Evolutionary conservation across 2,329 filamentous ascomycete species (phyloP).

Genomic region (Dactylonectria macrodidyma): DNA sequence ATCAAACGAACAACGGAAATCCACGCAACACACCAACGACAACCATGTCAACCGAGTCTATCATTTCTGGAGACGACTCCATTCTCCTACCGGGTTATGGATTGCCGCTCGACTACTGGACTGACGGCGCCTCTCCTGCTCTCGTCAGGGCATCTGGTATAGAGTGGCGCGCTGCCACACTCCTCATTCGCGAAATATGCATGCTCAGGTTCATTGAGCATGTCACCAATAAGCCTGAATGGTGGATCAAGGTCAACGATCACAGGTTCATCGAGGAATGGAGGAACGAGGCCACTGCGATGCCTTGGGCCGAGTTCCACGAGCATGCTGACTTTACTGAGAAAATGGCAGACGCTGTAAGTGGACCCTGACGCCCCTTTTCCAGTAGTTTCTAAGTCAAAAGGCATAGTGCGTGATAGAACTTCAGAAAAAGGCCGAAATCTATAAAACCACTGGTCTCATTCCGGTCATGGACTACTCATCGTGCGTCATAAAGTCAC

Average conservation of each 20-base stretch:
- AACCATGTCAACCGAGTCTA: not conserved
- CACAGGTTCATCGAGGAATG: constrained; percentile 42
- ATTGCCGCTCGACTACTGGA: not conserved
- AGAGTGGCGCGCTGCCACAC: constrained; percentile 41
- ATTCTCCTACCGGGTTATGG: not conserved
- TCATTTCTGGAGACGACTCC: not conserved
- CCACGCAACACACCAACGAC: not conserved
- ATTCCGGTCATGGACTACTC: constrained; percentile 50
- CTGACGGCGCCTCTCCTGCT: not conserved
- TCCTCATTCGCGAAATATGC: constrained; percentile 46
- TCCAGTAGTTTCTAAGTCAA: no score
- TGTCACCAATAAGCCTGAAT: constrained; percentile 49
- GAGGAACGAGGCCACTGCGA: constrained; percentile 44
- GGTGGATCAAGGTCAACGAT: constrained; percentile 48
- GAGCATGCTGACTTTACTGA: constrained; percentile 41
- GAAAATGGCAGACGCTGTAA: constrained; percentile 47
- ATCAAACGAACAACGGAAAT: no score
- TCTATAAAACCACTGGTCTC: constrained; percentile 48
- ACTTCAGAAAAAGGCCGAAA: constrained; percentile 45
- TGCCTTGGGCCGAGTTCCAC: constrained; percentile 44
- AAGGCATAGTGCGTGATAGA: constrained; percentile 46
- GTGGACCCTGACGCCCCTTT: constrained; percentile 10
- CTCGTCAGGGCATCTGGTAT: not conserved
- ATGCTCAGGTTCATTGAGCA: constrained; percentile 49
- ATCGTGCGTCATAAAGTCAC: constrained; percentile 50